Percentiles rank a stretch among this genome's conserved stretches.
Evolutionary conservation across 2,329 filamentous ascomycete species (phyloP).

Genomic region (Bertia moriformis): DNA sequence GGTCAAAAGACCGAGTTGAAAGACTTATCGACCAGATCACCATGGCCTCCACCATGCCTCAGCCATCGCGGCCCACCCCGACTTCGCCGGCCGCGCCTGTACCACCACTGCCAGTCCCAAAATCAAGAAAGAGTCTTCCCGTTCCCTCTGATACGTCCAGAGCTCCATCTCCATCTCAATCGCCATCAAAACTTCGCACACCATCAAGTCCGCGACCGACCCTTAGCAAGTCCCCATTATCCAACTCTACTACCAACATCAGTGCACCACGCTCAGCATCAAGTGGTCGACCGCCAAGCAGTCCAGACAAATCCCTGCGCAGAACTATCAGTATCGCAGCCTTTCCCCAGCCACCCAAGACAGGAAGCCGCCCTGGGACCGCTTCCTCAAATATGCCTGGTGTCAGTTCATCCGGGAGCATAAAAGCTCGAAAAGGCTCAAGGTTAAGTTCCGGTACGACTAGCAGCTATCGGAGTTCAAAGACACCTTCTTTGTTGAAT

Average conservation of each 20-base stretch:
- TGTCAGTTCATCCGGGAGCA: not conserved
- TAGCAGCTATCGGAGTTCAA: constrained; percentile 1
- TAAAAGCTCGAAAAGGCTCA: not conserved
- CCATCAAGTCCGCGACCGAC: not conserved
- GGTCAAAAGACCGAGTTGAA: no score
- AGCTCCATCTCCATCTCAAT: not conserved
- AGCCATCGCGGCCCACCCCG: not conserved
- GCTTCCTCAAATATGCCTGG: not conserved
- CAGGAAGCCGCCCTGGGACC: not conserved
- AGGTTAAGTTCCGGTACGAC: not conserved
- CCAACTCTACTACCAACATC: not conserved
- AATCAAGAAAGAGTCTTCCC: not conserved
- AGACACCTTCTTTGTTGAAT: not conserved
- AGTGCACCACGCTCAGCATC: not conserved
- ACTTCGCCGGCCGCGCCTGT: not conserved
- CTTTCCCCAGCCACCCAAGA: not conserved
- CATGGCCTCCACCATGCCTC: not conserved
- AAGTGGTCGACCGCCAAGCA: not conserved
- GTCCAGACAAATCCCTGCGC: not conserved
- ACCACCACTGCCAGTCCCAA: not conserved
- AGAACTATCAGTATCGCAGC: not conserved
- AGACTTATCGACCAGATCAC: no score
- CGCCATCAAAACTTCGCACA: not conserved
- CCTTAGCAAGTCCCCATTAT: not conserved
- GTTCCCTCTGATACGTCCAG: not conserved